Percentiles rank a stretch among this genome's conserved stretches.
phyloP scores from a whole-genome alignment of 1,139 yeast genomes.

The Arxiozyma slooffiae region DNA sequence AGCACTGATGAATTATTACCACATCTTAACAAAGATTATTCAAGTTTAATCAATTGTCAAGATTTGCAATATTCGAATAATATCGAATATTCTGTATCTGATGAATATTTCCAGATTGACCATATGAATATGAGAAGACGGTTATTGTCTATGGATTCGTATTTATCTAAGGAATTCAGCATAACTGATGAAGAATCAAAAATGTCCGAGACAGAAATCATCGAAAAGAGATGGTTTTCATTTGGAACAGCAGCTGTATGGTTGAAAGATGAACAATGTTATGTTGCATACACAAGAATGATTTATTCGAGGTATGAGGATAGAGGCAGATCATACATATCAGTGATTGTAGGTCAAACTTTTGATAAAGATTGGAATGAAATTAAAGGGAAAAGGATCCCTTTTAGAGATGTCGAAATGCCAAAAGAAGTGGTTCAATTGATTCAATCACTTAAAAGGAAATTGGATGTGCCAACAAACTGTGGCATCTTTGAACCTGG shows the following conservation, averaged over 20 bases:
- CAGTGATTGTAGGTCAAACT: constrained; percentile 16
- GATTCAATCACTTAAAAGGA: neutral
- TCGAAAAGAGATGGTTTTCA: constrained; percentile 14
- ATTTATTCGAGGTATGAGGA: constrained; percentile 9
- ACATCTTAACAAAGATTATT: neutral
- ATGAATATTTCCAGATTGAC: neutral
- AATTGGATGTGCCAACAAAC: constrained; percentile 1
- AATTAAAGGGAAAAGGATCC: constrained; percentile 13
- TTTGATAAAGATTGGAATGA: constrained; percentile 20
- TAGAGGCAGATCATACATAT: constrained; percentile 10
- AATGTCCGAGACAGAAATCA: constrained; percentile 9
- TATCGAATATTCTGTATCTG: constrained; percentile 4
- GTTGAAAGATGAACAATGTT: constrained; percentile 16
- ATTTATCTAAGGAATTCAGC: constrained; percentile 4
- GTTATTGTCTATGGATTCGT: neutral
- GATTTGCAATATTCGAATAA: constrained; percentile 2
- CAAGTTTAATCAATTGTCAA: neutral
- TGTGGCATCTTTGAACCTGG: neutral
- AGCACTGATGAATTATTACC: neutral
- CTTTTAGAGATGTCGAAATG: constrained; percentile 11
- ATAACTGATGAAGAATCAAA: constrained; percentile 7
- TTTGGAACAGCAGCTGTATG: constrained; percentile 20
- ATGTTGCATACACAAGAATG: constrained; percentile 13
- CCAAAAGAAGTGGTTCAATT: constrained; percentile 5
- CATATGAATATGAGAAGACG: constrained; percentile 1